Evolutionary conservation across 2,329 filamentous ascomycete genomes (phyloP).

Genomic region (Lachnellula cervina): DNA sequence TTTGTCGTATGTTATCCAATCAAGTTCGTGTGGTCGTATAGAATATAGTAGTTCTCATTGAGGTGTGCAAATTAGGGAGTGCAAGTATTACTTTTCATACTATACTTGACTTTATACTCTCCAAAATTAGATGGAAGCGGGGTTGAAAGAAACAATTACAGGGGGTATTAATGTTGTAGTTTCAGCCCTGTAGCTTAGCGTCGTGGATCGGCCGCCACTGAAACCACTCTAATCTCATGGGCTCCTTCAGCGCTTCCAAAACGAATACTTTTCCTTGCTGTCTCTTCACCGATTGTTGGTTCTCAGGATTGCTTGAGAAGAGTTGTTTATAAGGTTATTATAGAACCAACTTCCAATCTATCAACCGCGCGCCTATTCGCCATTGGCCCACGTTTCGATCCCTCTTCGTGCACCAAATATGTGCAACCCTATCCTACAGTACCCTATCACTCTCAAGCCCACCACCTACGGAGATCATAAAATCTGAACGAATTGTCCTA

Average conservation of each 20-base stretch:
- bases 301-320: too few relatives aligned
- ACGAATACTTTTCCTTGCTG: too few relatives aligned
- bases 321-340: too few relatives aligned
- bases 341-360: background rate
- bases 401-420: background rate
- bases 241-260: background rate
- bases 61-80: too few relatives aligned
- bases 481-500: constrained; percentile 30
- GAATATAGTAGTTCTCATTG: too few relatives aligned
- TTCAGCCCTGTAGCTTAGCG: constrained; percentile 19
- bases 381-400: constrained; percentile 4
- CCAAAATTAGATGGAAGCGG: background rate
- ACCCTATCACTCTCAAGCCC: background rate
- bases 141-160: constrained; percentile 6
- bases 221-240: background rate
- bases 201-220: background rate
- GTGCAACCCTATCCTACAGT: background rate
- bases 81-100: too few relatives aligned
- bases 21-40: too few relatives aligned
- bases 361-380: background rate
- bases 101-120: too few relatives aligned
- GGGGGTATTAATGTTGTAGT: background rate
- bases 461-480: constrained; percentile 4
- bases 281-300: too few relatives aligned
- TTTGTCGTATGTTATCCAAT: too few relatives aligned